phyloP scores from a whole-genome alignment of 805 yeast genomes.

The Wickerhamomyces chambardii region DNA sequence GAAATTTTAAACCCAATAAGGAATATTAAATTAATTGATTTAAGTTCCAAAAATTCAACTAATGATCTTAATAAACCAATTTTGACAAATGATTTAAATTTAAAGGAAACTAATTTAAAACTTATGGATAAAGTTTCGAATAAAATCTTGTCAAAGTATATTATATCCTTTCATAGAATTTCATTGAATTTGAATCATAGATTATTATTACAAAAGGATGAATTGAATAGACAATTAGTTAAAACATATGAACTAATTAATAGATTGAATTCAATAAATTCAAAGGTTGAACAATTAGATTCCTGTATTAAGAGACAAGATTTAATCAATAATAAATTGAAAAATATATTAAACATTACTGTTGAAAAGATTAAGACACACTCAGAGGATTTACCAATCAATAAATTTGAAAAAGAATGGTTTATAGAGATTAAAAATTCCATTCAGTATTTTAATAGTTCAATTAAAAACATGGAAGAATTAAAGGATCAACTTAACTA shows the following conservation, averaged over 20 bases:
- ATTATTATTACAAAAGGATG: constrained; percentile 28
- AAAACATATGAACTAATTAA: constrained; percentile 14
- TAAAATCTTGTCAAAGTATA: constrained; percentile 7
- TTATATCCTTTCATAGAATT: constrained; percentile 18
- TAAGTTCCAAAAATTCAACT: constrained; percentile 1
- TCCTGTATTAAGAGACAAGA: constrained; percentile 22
- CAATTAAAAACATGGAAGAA: constrained; percentile 17
- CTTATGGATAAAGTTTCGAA: constrained; percentile 14
- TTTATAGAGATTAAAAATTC: constrained; percentile 29
- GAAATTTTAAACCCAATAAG: constrained; percentile 9
- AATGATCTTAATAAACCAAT: neutral
- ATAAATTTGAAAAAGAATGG: constrained; percentile 35
- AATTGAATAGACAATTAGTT: constrained; percentile 30
- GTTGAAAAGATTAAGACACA: constrained; percentile 10
- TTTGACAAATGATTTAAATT: neutral
- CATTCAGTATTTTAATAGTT: constrained; percentile 21
- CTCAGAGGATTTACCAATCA: constrained; percentile 24
- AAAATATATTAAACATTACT: constrained; percentile 18
- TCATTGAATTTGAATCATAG: constrained; percentile 27
- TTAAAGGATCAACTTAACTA: constrained; percentile 19
- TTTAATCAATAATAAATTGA: constrained; percentile 21
- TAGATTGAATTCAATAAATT: constrained; percentile 8
- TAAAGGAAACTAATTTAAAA: constrained; percentile 4
- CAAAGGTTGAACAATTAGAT: constrained; percentile 9
- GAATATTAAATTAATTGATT: constrained; percentile 12